Evolutionary conservation across 805 yeast species (phyloP).

Genomic region (Saccharomycopsis amapae): DNA sequence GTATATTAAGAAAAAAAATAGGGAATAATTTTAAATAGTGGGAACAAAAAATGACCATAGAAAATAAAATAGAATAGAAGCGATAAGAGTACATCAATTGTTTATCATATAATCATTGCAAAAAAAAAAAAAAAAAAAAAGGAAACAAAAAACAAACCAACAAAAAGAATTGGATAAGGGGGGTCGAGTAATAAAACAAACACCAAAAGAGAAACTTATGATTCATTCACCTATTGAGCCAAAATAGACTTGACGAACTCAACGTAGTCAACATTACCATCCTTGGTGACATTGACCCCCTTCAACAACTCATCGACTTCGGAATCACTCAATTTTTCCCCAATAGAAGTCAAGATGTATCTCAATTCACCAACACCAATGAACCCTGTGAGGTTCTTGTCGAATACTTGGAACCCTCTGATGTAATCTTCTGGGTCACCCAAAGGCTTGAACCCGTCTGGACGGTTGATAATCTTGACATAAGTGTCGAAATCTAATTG

Average conservation of each 20-base stretch:
- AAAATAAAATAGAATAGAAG: no score
- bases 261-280: slow-evolving; percentile 91
- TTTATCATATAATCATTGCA: slow-evolving; percentile 2
- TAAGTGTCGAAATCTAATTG: slow-evolving; percentile 67
- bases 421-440: slow-evolving; percentile 86
- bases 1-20: no score
- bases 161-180: background rate
- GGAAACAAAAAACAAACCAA: background rate
- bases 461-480: slow-evolving; percentile 70
- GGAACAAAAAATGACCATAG: no score
- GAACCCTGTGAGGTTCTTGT: slow-evolving; percentile 90
- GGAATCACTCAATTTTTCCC: slow-evolving; percentile 82
- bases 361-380: slow-evolving; percentile 96
- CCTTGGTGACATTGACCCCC: slow-evolving; percentile 89
- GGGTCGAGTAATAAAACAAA: background rate
- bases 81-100: no score
- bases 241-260: slow-evolving; percentile 90
- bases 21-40: no score
- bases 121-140: slow-evolving; percentile 4
- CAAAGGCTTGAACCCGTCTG: slow-evolving; percentile 79
- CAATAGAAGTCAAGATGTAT: slow-evolving; percentile 90
- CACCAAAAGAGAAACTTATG: background rate
- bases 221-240: slow-evolving; percentile 52
- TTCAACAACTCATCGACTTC: slow-evolving; percentile 95
- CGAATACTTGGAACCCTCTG: slow-evolving; percentile 93